These are phyloP conservation scores for Amylostereum chailletii DNA, from an alignment of 1,284 basidiomycete species.

Conservation along the genomic window DNA sequence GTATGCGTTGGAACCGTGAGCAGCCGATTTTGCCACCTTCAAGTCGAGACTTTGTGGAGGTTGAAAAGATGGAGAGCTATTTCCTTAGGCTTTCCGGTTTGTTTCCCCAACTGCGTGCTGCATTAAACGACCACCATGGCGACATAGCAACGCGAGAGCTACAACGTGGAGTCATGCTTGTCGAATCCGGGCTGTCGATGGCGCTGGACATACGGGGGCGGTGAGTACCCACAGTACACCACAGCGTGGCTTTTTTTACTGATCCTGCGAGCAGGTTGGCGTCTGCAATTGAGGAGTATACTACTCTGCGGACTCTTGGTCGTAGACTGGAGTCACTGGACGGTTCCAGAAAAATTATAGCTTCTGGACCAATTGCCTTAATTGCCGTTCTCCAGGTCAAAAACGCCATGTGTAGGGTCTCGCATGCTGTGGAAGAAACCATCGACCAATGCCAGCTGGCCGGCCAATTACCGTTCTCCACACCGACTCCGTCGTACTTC, in stretches of 20 bases:
- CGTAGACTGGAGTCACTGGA: conserved; percentile 13
- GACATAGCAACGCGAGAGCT: conserved; percentile 85
- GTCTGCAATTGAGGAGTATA: conserved; percentile 1
- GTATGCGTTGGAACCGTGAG: conserved; percentile 60
- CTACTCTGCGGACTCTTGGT: conserved; percentile 1
- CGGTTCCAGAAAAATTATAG: conserved; percentile 16
- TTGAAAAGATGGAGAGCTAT: conserved; percentile 54
- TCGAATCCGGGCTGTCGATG: conserved; percentile 71
- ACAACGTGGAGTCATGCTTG: conserved; percentile 68
- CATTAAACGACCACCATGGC: conserved; percentile 64
- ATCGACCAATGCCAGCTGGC: conserved; percentile 24
- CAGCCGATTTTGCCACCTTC: conserved; percentile 36
- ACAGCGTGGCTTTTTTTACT: not conserved
- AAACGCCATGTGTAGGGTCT: conserved; percentile 25
- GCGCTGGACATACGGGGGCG: conserved; percentile 39
- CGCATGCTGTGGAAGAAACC: conserved; percentile 34
- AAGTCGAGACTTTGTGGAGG: conserved; percentile 11
- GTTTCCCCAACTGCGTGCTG: conserved; percentile 62
- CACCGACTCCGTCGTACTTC: conserved; percentile 18
- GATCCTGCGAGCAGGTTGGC: conserved; percentile 7
- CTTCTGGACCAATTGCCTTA: conserved; percentile 20
- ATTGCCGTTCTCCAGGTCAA: conserved; percentile 22
- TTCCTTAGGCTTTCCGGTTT: conserved; percentile 63
- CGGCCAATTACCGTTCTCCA: conserved; percentile 22
- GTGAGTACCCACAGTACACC: conserved; percentile 25